A percentile compares a stretch with the other conserved stretches of the same genome.
Conservation (phyloP, 2,329 filamentous ascomycete species). For the Aaosphaeria arxii region DNA sequence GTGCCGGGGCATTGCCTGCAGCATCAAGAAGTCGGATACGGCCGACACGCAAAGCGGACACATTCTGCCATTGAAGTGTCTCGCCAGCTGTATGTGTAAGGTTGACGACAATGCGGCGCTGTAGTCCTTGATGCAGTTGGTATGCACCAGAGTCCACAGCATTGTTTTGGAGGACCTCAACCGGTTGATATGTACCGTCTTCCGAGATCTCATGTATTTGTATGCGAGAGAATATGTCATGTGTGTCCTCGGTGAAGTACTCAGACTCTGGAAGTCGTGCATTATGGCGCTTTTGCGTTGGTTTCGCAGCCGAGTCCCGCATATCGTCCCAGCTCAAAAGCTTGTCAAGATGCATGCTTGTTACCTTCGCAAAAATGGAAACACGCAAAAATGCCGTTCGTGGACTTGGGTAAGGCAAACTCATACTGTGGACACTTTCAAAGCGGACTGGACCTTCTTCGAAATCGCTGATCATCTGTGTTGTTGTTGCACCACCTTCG, state of each 20-base stretch:
- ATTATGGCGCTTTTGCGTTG: constrained; percentile 57
- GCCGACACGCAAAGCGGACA: constrained; percentile 73
- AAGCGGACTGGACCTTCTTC: constrained; percentile 91
- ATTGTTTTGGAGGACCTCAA: constrained; percentile 85
- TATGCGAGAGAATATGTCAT: constrained; percentile 84
- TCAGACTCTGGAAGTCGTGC: constrained; percentile 84
- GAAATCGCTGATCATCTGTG: constrained; percentile 89
- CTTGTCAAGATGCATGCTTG: constrained; percentile 92
- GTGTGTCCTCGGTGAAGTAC: constrained; percentile 88
- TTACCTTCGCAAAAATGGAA: constrained; percentile 88
- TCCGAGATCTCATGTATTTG: constrained; percentile 92
- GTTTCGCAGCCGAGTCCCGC: constrained; percentile 65
- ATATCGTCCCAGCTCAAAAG: constrained; percentile 98
- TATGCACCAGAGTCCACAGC: constrained; percentile 87
- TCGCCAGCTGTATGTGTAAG: constrained; percentile 91
- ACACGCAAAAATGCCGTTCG: constrained; percentile 75
- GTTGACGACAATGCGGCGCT: constrained; percentile 81
- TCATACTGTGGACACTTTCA: constrained; percentile 98
- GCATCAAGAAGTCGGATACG: constrained; percentile 80
- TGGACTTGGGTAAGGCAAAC: constrained; percentile 75
- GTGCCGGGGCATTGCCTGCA: constrained; percentile 78
- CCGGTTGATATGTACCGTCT: constrained; percentile 83
- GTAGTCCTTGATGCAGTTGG: constrained; percentile 91
- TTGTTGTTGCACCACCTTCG: constrained; percentile 83
- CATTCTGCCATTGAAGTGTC: constrained; percentile 81